phyloP scores from a whole-genome alignment of 2,329 filamentous ascomycete genomes.

The Rosellinia necatrix region DNA sequence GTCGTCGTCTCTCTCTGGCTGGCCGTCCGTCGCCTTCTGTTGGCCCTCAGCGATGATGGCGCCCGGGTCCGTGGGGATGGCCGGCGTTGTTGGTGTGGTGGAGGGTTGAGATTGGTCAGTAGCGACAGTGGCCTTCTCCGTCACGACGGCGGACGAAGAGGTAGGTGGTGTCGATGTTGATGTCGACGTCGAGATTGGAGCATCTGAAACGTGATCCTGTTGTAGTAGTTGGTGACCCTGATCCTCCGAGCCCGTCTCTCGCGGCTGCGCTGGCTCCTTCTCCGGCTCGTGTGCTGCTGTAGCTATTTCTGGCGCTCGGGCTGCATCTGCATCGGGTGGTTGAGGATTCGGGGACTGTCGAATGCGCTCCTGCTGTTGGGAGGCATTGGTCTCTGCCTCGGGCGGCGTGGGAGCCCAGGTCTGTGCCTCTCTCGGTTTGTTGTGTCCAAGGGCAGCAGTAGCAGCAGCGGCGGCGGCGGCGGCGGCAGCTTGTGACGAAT shows the following conservation, averaged over 20 bases:
- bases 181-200: slow-evolving; percentile 25
- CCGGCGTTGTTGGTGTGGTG: slow-evolving; percentile 20
- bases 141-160: slow-evolving; percentile 23
- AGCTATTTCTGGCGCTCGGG: slow-evolving; percentile 32
- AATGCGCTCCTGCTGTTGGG: slow-evolving; percentile 34
- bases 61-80: slow-evolving; percentile 25
- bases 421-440: slow-evolving; percentile 36
- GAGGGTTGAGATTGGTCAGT: slow-evolving; percentile 21
- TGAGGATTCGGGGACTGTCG: slow-evolving; percentile 32
- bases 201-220: slow-evolving; percentile 28
- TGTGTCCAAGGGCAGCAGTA: slow-evolving; percentile 32
- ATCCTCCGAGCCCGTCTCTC: slow-evolving; percentile 32
- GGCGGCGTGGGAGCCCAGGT: slow-evolving; percentile 32
- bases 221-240: slow-evolving; percentile 30
- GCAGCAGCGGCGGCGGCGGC: no score
- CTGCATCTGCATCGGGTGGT: slow-evolving; percentile 36
- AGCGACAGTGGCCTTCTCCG: slow-evolving; percentile 26
- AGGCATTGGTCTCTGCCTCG: slow-evolving; percentile 35
- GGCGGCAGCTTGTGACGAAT: slow-evolving; percentile 37
- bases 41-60: slow-evolving; percentile 24
- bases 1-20: slow-evolving; percentile 28
- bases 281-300: slow-evolving; percentile 33
- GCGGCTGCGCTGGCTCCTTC: slow-evolving; percentile 34
- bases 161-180: slow-evolving; percentile 26
- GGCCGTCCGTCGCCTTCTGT: slow-evolving; percentile 20